Percentiles rank a stretch among this genome's conserved stretches.
Evolutionary conservation across 177 flowering plant genomes (phyloP).

Genomic region (Vitis hybrid): DNA sequence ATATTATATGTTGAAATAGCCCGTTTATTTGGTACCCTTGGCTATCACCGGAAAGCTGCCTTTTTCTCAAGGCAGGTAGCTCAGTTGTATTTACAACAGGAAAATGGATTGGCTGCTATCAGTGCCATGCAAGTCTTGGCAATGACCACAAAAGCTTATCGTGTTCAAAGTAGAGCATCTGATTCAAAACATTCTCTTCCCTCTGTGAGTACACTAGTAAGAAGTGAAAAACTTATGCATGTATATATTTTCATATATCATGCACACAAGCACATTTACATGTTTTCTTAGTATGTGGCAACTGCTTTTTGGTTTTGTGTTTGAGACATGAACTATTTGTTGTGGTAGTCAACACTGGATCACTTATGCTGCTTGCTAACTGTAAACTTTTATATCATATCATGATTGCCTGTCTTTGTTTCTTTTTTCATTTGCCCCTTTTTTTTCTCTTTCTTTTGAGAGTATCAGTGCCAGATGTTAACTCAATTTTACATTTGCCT

Average conservation of each 20-base stretch:
- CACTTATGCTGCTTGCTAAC: too few species aligned
- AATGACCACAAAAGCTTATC: slow-evolving; percentile 91
- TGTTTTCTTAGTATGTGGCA: too few species aligned
- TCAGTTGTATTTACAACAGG: slow-evolving; percentile 93
- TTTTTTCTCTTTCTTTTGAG: too few species aligned
- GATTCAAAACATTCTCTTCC: slow-evolving; percentile 28
- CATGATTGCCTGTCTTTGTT: too few species aligned
- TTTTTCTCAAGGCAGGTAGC: slow-evolving; percentile 98
- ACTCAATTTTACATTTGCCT: too few species aligned
- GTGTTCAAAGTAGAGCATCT: slow-evolving; percentile 91
- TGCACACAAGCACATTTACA: too few species aligned
- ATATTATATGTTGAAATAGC: slow-evolving; percentile 92
- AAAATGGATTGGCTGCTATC: slow-evolving; percentile 78
- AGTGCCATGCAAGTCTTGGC: slow-evolving; percentile 99
- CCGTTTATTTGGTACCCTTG: slow-evolving; percentile 89
- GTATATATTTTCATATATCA: neutral
- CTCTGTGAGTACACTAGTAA: slow-evolving; percentile 52
- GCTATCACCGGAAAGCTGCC: slow-evolving; percentile 96
- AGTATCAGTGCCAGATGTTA: too few species aligned
- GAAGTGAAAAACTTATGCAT: neutral
- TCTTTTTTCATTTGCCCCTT: too few species aligned
- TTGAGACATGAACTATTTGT: too few species aligned
- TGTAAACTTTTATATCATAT: too few species aligned
- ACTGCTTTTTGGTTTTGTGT: too few species aligned
- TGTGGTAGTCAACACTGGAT: too few species aligned